Conservation (phyloP, 805 yeast genomes). For the Wickerhamiella australiensis region DNA sequence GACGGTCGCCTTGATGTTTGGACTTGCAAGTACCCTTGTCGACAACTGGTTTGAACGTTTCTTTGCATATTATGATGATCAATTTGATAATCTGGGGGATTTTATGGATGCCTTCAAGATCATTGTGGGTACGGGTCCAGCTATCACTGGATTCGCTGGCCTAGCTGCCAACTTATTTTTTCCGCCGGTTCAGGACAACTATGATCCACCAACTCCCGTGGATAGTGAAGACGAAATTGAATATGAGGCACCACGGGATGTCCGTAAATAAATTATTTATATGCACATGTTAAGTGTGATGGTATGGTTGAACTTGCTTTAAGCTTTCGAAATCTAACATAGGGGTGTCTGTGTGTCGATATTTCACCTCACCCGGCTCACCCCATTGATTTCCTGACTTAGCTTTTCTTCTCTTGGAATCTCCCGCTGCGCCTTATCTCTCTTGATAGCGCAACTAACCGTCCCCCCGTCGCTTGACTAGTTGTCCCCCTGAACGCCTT, state of each 20-base stretch:
- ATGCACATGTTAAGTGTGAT: not conserved
- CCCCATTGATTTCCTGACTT: too few species aligned
- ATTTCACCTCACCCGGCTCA: too few species aligned
- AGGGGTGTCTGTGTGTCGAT: too few species aligned
- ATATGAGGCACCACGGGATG: not conserved
- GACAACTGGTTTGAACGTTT: conserved; percentile 49
- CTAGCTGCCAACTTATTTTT: conserved; percentile 47
- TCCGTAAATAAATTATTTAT: not conserved
- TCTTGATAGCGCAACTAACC: not conserved
- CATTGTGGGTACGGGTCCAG: conserved; percentile 63
- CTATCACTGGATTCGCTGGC: conserved; percentile 56
- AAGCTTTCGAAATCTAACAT: too few species aligned
- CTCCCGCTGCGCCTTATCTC: too few species aligned
- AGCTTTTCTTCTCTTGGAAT: too few species aligned
- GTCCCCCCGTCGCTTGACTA: not conserved
- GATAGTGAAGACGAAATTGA: conserved; percentile 4
- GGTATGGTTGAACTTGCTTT: too few species aligned
- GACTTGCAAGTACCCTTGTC: conserved; percentile 52
- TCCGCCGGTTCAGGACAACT: conserved; percentile 38
- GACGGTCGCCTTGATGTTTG: conserved; percentile 50
- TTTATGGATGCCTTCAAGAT: conserved; percentile 54
- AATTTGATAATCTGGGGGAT: conserved; percentile 38
- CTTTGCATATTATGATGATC: conserved; percentile 51
- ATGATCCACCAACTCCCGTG: conserved; percentile 6
- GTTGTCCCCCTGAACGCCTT: not conserved